phyloP scores from a whole-genome alignment of 2,329 filamentous ascomycete genomes.

The Pseudocercospora fijiensis region DNA sequence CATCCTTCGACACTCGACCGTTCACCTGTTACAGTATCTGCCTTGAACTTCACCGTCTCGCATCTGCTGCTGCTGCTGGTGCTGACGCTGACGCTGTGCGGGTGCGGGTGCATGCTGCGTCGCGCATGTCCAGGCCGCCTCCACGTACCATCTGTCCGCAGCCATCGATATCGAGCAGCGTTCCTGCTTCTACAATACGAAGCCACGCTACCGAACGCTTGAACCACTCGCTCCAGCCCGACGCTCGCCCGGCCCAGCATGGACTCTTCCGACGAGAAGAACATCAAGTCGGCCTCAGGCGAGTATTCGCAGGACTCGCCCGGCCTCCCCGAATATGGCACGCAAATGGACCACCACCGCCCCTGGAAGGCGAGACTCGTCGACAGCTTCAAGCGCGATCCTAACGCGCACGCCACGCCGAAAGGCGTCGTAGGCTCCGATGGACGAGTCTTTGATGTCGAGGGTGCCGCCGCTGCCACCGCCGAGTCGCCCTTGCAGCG shows the following conservation, averaged over 20 bases:
- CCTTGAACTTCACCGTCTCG: not conserved
- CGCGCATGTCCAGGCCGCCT: not conserved
- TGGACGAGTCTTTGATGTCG: slow-evolving; percentile 61
- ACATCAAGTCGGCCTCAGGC: slow-evolving; percentile 17
- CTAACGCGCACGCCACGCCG: slow-evolving; percentile 54
- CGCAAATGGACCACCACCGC: slow-evolving; percentile 22
- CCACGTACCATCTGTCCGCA: not conserved
- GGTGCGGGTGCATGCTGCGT: not conserved
- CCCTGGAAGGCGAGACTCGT: slow-evolving; percentile 44
- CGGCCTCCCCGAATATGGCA: slow-evolving; percentile 31
- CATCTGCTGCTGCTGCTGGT: not conserved
- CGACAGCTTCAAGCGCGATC: slow-evolving; percentile 65
- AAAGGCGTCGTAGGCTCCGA: slow-evolving; percentile 50
- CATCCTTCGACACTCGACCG: not conserved
- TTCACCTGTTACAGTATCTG: not conserved
- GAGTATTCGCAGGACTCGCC: slow-evolving; percentile 23
- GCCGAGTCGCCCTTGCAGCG: slow-evolving; percentile 73
- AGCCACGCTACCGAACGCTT: not conserved
- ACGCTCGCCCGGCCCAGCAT: slow-evolving; percentile 14
- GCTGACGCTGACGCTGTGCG: slow-evolving; percentile 1
- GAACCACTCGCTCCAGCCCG: not conserved
- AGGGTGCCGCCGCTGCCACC: slow-evolving; percentile 61
- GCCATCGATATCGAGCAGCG: not conserved
- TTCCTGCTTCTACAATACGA: slow-evolving; percentile 1
- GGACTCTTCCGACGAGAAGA: slow-evolving; percentile 23